phyloP scores from a whole-genome alignment of 768 basidiomycete genomes.

The Daedalea quercina region DNA sequence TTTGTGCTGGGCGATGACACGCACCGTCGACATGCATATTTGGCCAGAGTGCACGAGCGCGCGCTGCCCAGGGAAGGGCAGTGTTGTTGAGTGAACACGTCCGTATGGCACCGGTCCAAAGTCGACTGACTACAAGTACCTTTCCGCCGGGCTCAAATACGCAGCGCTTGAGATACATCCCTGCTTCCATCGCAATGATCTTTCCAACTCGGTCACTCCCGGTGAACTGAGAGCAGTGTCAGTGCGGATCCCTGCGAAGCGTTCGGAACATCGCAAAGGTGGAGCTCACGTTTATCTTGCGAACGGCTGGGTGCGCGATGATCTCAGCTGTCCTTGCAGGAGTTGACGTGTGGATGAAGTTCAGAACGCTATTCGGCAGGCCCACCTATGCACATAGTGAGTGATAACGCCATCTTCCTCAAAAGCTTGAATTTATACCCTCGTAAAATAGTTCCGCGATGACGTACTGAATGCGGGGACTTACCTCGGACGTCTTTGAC shows the following conservation, averaged over 20 bases:
- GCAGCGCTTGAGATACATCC: constrained; percentile 49
- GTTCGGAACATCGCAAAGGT: background rate
- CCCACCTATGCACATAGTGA: constrained; percentile 33
- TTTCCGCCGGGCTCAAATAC: constrained; percentile 53
- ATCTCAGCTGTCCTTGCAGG: constrained; percentile 41
- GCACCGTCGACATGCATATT: constrained; percentile 54
- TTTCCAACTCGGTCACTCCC: constrained; percentile 49
- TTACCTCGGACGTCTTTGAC: constrained; percentile 45
- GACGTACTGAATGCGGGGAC: constrained; percentile 41
- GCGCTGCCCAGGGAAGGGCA: constrained; percentile 45
- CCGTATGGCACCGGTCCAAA: background rate
- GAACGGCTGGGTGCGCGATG: constrained; percentile 47
- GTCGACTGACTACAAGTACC: constrained; percentile 42
- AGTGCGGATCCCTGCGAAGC: background rate
- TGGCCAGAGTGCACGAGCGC: constrained; percentile 43
- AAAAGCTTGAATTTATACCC: constrained; percentile 9
- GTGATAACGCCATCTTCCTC: background rate
- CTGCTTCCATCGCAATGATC: constrained; percentile 47
- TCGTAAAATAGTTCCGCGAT: constrained; percentile 44
- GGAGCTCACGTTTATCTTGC: constrained; percentile 42
- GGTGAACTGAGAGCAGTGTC: constrained; percentile 34
- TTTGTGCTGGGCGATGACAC: constrained; percentile 24
- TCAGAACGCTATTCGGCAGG: constrained; percentile 52
- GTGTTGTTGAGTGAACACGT: constrained; percentile 44
- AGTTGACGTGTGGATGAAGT: constrained; percentile 42